phyloP scores from a whole-genome alignment of 2,329 filamentous ascomycete genomes.

The Capronia coronata region DNA sequence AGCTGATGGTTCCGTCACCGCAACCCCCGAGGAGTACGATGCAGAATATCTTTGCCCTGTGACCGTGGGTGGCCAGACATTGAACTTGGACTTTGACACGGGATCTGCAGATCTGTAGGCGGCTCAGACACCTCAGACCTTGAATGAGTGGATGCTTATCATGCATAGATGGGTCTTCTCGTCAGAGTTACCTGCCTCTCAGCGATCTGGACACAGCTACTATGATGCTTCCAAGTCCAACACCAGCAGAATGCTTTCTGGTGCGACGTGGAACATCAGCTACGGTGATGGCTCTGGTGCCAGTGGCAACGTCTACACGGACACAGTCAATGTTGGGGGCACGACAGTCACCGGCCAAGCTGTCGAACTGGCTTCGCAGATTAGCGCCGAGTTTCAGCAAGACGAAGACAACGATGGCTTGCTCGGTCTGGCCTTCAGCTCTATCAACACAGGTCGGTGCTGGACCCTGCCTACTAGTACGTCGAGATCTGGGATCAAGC shows the following conservation, averaged over 20 bases:
- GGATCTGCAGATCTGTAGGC: slow-evolving; percentile 60
- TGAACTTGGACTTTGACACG: slow-evolving; percentile 67
- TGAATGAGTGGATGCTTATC: neutral
- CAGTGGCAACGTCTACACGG: slow-evolving; percentile 58
- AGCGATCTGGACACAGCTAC: slow-evolving; percentile 50
- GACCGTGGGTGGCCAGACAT: slow-evolving; percentile 54
- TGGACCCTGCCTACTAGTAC: no score
- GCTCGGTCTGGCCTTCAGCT: slow-evolving; percentile 54
- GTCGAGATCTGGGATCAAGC: no score
- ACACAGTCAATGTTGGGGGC: slow-evolving; percentile 56
- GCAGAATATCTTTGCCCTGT: slow-evolving; percentile 57
- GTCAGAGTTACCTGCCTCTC: slow-evolving; percentile 45
- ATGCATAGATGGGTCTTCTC: slow-evolving; percentile 60
- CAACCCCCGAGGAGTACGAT: slow-evolving; percentile 47
- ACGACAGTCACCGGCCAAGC: slow-evolving; percentile 56
- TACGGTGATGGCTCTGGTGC: slow-evolving; percentile 63
- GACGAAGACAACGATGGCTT: slow-evolving; percentile 54
- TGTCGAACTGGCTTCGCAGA: slow-evolving; percentile 56
- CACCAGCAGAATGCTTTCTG: slow-evolving; percentile 42
- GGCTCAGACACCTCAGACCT: neutral
- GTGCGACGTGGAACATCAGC: slow-evolving; percentile 52
- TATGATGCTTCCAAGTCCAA: slow-evolving; percentile 49
- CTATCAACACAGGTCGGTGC: slow-evolving; percentile 47
- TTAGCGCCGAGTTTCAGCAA: slow-evolving; percentile 49
- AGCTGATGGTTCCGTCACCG: slow-evolving; percentile 27